Evolutionary conservation across 2,329 filamentous ascomycete genomes (phyloP).

Genomic region (Chlorencoelia australis): DNA sequence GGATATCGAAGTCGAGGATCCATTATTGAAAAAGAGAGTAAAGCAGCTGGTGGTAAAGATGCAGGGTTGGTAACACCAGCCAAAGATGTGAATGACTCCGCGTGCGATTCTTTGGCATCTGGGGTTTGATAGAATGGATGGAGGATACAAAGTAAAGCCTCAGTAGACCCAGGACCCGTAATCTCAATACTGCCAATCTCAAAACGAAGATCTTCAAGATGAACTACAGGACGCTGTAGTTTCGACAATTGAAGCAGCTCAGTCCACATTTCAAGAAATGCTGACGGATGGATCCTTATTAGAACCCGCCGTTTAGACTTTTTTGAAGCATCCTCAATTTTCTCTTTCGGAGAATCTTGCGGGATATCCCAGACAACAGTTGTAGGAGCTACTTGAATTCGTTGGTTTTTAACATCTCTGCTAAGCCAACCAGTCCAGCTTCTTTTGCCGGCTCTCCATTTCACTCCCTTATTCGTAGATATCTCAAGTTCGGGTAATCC

Average conservation of each 20-base stretch:
- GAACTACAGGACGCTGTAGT: slow-evolving; percentile 49
- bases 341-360: too few relatives aligned
- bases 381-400: slow-evolving; percentile 57
- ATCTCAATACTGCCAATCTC: slow-evolving; percentile 65
- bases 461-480: slow-evolving; percentile 54
- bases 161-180: slow-evolving; percentile 65
- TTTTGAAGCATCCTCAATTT: slow-evolving; percentile 26
- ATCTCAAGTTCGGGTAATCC: slow-evolving; percentile 50
- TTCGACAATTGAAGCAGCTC: slow-evolving; percentile 48
- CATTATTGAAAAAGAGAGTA: slow-evolving; percentile 62
- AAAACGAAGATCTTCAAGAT: slow-evolving; percentile 57
- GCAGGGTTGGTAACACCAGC: slow-evolving; percentile 55
- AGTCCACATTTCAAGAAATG: slow-evolving; percentile 58
- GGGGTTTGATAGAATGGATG: slow-evolving; percentile 36
- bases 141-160: slow-evolving; percentile 63
- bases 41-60: slow-evolving; percentile 55
- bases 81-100: slow-evolving; percentile 40
- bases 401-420: slow-evolving; percentile 42
- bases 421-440: slow-evolving; percentile 47
- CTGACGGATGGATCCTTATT: slow-evolving; percentile 72
- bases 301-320: slow-evolving; percentile 39
- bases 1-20: slow-evolving; percentile 79
- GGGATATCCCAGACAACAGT: slow-evolving; percentile 62
- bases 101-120: slow-evolving; percentile 32
- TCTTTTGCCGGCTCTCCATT: slow-evolving; percentile 59